Percentiles rank a stretch among this genome's conserved stretches.
Evolutionary conservation across 768 basidiomycete species (phyloP).

Genomic region (Psilocybe cubensis): DNA sequence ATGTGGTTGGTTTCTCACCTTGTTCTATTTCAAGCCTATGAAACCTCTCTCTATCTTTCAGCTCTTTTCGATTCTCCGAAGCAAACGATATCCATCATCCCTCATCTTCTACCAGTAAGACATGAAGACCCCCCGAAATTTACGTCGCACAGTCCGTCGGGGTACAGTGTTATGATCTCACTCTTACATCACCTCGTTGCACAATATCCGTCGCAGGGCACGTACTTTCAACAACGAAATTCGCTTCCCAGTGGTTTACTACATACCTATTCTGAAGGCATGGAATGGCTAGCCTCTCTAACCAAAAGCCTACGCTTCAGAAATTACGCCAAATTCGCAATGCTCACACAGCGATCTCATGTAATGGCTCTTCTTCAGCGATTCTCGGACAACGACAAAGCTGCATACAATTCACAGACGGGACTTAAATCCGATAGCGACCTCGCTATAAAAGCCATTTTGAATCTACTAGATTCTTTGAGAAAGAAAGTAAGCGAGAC

Average conservation of each 20-base stretch:
- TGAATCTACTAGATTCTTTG: conserved; percentile 46
- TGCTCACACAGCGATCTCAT: conserved; percentile 37
- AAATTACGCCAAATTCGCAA: conserved; percentile 58
- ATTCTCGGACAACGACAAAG: background rate
- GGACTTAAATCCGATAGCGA: background rate
- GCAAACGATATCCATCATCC: conserved; percentile 65
- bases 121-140: conserved; percentile 31
- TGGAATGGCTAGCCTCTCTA: conserved; percentile 56
- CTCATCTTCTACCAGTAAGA: conserved; percentile 54
- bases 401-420: background rate
- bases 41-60: conserved; percentile 71
- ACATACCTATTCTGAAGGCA: conserved; percentile 34
- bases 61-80: conserved; percentile 61
- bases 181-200: conserved; percentile 61
- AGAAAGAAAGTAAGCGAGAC: conserved; percentile 53
- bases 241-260: conserved; percentile 45
- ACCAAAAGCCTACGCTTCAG: conserved; percentile 53
- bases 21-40: conserved; percentile 54
- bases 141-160: conserved; percentile 10
- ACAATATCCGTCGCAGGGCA: conserved; percentile 66
- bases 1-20: background rate
- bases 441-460: conserved; percentile 45
- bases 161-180: conserved; percentile 45
- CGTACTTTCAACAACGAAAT: conserved; percentile 50
- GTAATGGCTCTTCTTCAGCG: conserved; percentile 25